Conservation (phyloP, 768 basidiomycete species). For the Suillus hirtellus region DNA sequence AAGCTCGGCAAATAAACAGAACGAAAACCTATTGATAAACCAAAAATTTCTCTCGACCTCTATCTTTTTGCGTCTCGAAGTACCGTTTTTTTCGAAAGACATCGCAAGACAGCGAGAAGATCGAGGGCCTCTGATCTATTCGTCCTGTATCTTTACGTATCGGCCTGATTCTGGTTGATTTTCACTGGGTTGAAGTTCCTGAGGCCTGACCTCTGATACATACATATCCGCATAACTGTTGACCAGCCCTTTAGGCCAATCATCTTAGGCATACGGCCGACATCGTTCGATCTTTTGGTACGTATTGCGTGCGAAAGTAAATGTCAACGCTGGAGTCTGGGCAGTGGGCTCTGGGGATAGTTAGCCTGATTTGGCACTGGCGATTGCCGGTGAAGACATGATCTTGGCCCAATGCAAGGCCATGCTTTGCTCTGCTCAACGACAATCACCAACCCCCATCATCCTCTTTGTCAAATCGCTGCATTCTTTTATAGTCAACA, state of each 20-base stretch:
- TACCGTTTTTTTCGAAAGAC: too few relatives aligned
- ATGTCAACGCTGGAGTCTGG: not conserved
- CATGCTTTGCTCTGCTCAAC: slow-evolving; percentile 15
- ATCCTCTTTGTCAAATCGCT: slow-evolving; percentile 9
- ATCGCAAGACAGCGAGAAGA: too few relatives aligned
- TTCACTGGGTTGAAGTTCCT: not conserved
- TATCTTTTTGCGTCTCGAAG: too few relatives aligned
- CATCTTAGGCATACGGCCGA: not conserved
- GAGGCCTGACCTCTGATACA: not conserved
- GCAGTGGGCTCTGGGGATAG: slow-evolving; percentile 6
- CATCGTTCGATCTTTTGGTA: not conserved
- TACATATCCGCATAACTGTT: not conserved
- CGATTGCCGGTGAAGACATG: slow-evolving; percentile 34
- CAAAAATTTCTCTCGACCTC: too few relatives aligned
- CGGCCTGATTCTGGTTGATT: too few relatives aligned
- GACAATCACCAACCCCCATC: slow-evolving; percentile 9
- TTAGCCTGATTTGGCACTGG: slow-evolving; percentile 28
- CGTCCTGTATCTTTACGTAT: too few relatives aligned
- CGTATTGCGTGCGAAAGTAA: not conserved
- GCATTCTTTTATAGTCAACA: not conserved
- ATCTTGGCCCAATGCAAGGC: slow-evolving; percentile 8
- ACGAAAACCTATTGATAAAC: too few relatives aligned
- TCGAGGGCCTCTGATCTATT: too few relatives aligned
- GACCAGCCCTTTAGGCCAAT: not conserved
- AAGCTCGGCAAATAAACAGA: not conserved